Conservation (phyloP, 352 stramenopile species). For the Thraustochytrium striatum region DNA sequence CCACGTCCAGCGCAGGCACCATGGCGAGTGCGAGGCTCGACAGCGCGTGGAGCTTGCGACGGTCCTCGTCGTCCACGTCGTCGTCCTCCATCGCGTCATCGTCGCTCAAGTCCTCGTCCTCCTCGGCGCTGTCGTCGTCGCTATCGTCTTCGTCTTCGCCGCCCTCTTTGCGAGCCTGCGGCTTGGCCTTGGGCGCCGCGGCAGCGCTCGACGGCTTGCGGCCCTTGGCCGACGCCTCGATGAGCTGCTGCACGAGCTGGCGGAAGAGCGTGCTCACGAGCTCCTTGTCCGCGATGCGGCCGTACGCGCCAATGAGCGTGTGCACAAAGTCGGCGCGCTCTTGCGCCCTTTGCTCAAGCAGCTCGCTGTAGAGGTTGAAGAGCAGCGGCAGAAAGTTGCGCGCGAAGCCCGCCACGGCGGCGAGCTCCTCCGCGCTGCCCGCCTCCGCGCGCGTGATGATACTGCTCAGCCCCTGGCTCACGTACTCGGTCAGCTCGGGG, state of each 20-base stretch:
- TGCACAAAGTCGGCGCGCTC: constrained; percentile 31
- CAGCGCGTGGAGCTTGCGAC: constrained; percentile 62
- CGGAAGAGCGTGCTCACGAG: constrained; percentile 71
- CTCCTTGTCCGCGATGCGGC: constrained; percentile 64
- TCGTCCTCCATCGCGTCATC: constrained; percentile 51
- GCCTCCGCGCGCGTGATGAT: neutral
- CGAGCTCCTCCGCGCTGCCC: constrained; percentile 57
- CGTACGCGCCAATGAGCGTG: constrained; percentile 61
- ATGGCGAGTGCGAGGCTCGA: constrained; percentile 72
- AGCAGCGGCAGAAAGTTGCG: constrained; percentile 74
- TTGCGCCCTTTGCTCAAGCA: constrained; percentile 69
- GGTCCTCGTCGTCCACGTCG: constrained; percentile 59
- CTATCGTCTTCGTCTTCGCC: constrained; percentile 20
- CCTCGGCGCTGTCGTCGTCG: constrained; percentile 49
- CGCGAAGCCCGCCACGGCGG: constrained; percentile 69
- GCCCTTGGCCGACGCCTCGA: constrained; percentile 67
- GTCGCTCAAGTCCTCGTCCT: constrained; percentile 61
- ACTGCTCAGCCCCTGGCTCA: constrained; percentile 18
- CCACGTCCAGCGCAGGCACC: constrained; percentile 69
- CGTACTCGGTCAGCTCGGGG: constrained; percentile 10
- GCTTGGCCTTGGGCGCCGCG: neutral
- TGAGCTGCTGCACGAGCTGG: constrained; percentile 78
- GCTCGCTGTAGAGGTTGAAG: constrained; percentile 72
- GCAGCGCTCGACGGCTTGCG: too few relatives aligned
- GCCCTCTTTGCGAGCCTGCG: neutral